A percentile compares a stretch with the other conserved stretches of the same genome.
Evolutionary conservation across 805 yeast species (phyloP).

Genomic region (Saturnispora sekii): DNA sequence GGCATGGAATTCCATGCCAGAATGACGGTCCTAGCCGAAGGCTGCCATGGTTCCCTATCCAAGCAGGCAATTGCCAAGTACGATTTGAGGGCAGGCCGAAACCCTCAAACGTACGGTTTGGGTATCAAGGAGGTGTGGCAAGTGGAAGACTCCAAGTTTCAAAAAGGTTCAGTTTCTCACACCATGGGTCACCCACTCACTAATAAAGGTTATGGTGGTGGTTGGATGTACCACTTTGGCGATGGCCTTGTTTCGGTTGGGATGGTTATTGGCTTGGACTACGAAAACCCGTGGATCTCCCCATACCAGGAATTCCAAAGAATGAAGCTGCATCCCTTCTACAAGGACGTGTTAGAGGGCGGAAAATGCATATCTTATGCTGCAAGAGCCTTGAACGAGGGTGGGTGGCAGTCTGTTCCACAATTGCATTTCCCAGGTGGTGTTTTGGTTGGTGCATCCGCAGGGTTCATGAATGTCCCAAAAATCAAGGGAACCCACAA

Average conservation of each 20-base stretch:
- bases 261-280: conserved; percentile 89
- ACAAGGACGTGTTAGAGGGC: conserved; percentile 61
- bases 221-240: conserved; percentile 94
- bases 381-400: conserved; percentile 95
- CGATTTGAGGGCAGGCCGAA: conserved; percentile 52
- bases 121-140: conserved; percentile 98
- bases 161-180: conserved; percentile 75
- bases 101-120: conserved; percentile 86
- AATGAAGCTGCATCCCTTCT: conserved; percentile 87
- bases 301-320: conserved; percentile 95
- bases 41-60: conserved; percentile 93
- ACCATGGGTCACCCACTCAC: conserved; percentile 82
- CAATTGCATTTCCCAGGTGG: conserved; percentile 93
- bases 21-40: conserved; percentile 86
- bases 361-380: conserved; percentile 93
- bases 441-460: conserved; percentile 86
- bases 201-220: conserved; percentile 82
- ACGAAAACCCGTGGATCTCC: conserved; percentile 87
- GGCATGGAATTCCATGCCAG: conserved; percentile 97
- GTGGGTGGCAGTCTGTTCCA: conserved; percentile 92
- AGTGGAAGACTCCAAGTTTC: conserved; percentile 72
- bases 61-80: conserved; percentile 66
- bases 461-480: conserved; percentile 96
- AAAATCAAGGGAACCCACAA: conserved; percentile 97
- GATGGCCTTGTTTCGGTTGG: conserved; percentile 89